Evolutionary conservation across 345 rosid species (phyloP), one percentile per base, ranked within the genome.

Genomic region (Eucalyptus sideroxylon): DNA sequence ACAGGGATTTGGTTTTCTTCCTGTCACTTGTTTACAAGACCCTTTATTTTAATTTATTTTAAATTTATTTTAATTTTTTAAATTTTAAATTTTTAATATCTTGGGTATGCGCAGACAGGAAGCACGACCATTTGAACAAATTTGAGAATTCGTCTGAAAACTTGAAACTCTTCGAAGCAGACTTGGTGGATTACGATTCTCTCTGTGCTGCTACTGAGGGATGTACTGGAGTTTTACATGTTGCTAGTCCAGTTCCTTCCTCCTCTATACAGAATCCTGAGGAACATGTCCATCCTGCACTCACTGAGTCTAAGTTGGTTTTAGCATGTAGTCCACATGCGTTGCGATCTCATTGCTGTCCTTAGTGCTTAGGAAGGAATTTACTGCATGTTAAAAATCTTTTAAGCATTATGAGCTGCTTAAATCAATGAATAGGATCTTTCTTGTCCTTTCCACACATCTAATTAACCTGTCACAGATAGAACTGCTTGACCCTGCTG

Each of bases 201-300:
- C 90, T 95, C 37, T 88, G 9, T 49, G 88, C 92, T 21, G 97
- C 97, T 2, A 90, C 95, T 27, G 23, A 86, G 42, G 98, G 98
- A 30, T 97, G 96, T 88, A 81, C 4, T 16, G 97, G 96, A 8
- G 96, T 95, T 86, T 93, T 97, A 90, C 99, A 96, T 91, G 95
- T 94, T 4, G 98, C 96, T 82, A 91, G 92, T 51, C 98, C 97
- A 1, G 96, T 96, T 91, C 96, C 96, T 34, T 72, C 92, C 72
- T 15, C 92, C 86, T 37, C 91, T 88, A 26, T 55, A 15, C 40
- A 12, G 62, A 82, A 87, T 87, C 92, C 89, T 24, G 87, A 87
- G 93, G 92, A 31, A 31, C 34, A 60, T 47, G n/a, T 30, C 50
- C 49, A n/a, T 88, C 81, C 50, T 8, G 40, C 77, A 67, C 40